phyloP scores from a whole-genome alignment of 768 basidiomycete genomes.

The Tulasnella sp. region DNA sequence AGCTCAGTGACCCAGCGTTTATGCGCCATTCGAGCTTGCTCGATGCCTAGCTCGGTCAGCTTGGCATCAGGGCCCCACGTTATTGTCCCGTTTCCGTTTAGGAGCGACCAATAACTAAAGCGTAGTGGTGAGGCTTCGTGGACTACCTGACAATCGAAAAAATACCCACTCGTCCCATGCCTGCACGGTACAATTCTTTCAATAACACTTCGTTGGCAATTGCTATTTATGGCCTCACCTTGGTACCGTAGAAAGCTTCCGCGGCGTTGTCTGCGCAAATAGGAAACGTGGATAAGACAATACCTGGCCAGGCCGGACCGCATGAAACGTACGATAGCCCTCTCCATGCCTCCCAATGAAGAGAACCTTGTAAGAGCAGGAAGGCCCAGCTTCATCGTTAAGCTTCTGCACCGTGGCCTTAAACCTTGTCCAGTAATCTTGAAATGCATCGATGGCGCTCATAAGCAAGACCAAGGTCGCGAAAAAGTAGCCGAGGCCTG shows the following conservation, averaged over 20 bases:
- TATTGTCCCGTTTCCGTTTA: constrained; percentile 63
- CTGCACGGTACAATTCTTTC: constrained; percentile 37
- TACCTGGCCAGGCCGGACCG: constrained; percentile 9
- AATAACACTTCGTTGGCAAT: not conserved
- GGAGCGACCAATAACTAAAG: constrained; percentile 34
- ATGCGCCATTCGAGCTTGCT: constrained; percentile 56
- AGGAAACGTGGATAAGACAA: not conserved
- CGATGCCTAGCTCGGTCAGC: constrained; percentile 60
- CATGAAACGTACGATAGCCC: constrained; percentile 62
- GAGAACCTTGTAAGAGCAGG: constrained; percentile 62
- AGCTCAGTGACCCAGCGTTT: constrained; percentile 57
- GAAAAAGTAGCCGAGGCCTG: too few relatives aligned
- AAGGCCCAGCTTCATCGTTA: constrained; percentile 49
- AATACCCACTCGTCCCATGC: constrained; percentile 64
- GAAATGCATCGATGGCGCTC: constrained; percentile 48
- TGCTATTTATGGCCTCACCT: constrained; percentile 41
- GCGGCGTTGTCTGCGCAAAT: constrained; percentile 58
- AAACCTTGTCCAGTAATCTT: constrained; percentile 57
- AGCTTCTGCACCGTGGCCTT: constrained; percentile 50
- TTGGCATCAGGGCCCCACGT: constrained; percentile 60
- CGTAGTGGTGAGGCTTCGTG: not conserved
- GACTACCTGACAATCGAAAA: not conserved
- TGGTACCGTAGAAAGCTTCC: constrained; percentile 58
- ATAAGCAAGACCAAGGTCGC: too few relatives aligned
- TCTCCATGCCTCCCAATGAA: constrained; percentile 72